Evolutionary conservation across 139 green algal genomes (phyloP).

Genomic region (Chlorella sp.): DNA sequence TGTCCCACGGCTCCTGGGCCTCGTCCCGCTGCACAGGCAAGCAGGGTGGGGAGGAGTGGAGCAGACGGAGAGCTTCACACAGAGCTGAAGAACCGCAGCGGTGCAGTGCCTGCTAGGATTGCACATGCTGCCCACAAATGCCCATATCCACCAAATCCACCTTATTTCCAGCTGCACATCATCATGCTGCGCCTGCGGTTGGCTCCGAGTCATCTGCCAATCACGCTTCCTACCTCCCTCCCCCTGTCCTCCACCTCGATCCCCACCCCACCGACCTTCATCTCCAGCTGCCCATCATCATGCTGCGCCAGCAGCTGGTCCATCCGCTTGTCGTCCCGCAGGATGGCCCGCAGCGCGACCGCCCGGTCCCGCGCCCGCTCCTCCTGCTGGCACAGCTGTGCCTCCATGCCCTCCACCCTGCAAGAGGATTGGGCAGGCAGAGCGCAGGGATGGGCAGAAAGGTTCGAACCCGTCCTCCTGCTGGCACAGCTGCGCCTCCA

Average conservation of each 20-base stretch:
- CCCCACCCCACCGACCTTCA: neutral
- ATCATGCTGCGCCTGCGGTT: too few relatives aligned
- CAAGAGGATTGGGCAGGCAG: too few relatives aligned
- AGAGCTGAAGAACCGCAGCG: too few relatives aligned
- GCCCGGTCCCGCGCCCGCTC: neutral
- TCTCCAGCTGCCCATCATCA: neutral
- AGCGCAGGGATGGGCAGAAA: neutral
- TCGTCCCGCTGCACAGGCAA: neutral
- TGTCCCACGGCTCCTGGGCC: constrained; percentile 14
- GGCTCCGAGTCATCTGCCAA: too few relatives aligned
- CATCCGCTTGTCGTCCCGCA: constrained; percentile 5
- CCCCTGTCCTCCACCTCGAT: neutral
- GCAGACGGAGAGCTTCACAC: too few relatives aligned
- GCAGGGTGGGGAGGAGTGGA: too few relatives aligned
- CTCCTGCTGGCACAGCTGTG: neutral
- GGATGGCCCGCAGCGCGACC: constrained; percentile 24
- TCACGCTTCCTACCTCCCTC: too few relatives aligned
- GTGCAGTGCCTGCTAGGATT: too few relatives aligned
- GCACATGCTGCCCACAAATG: too few relatives aligned
- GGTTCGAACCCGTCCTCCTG: neutral
- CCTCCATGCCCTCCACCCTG: constrained; percentile 32
- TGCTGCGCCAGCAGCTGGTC: constrained; percentile 3
- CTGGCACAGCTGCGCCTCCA: constrained; percentile 16
- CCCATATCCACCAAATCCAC: too few relatives aligned
- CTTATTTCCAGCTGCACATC: too few relatives aligned